Conservation (phyloP, 495 filamentous ascomycete genomes). For the Sabuloglossum arenarium region DNA sequence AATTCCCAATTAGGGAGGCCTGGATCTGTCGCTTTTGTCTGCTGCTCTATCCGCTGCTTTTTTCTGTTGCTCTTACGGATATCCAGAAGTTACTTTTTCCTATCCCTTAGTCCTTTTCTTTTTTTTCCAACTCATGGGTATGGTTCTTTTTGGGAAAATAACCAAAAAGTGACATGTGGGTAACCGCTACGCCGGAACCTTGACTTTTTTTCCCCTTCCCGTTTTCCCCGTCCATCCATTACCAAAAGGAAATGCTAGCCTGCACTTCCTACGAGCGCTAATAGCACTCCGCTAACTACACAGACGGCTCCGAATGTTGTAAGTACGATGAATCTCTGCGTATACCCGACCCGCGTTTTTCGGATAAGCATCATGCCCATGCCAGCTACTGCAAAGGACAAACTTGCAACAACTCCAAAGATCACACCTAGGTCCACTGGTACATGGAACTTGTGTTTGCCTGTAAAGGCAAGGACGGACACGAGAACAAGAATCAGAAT, state of each 20-base stretch:
- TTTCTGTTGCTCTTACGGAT: too few species aligned
- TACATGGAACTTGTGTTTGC: constrained; percentile 26
- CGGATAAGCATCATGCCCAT: constrained; percentile 27
- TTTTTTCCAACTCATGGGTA: too few species aligned
- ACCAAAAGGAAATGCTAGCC: background rate
- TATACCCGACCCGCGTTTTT: constrained; percentile 19
- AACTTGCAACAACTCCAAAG: constrained; percentile 30
- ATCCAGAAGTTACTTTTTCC: too few species aligned
- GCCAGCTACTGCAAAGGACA: constrained; percentile 32
- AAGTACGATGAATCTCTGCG: constrained; percentile 23
- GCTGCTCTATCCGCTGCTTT: too few species aligned
- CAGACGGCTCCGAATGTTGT: constrained; percentile 25
- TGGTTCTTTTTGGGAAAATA: too few species aligned
- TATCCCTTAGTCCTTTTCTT: too few species aligned
- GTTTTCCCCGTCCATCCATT: too few species aligned
- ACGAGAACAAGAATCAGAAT: constrained; percentile 33
- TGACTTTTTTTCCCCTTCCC: too few species aligned
- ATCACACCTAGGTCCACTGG: constrained; percentile 41
- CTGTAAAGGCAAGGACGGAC: constrained; percentile 29
- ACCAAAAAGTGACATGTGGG: too few species aligned
- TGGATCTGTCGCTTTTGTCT: too few species aligned
- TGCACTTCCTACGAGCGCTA: constrained; percentile 20
- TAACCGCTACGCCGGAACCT: too few species aligned
- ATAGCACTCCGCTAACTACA: constrained; percentile 26
- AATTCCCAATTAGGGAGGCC: too few species aligned